Evolutionary conservation across 768 basidiomycete genomes (phyloP), one percentile per base, ranked within the genome.

Genomic region (Amanita phalloides): DNA sequence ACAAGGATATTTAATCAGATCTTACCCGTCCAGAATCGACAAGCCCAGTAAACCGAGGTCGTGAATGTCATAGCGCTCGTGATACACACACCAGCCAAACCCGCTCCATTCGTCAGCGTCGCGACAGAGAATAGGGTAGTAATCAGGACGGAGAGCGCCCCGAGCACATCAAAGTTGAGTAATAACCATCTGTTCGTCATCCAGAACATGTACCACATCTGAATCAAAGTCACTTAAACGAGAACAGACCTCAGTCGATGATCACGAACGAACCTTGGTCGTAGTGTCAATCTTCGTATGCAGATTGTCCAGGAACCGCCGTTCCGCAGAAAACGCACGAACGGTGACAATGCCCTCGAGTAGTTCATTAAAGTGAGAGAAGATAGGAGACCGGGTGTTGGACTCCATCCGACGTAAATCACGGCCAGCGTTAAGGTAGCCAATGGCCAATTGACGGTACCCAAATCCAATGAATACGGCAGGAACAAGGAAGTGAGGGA

Each of bases 331-430:
- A 68, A 95, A 97, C 0, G 93, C 93, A 52, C 93, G 78, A 38
- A 95, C 87, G 4, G 91, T 92, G n/a, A 92, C 87, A 42, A 94
- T 88, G 21, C 91, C 91, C 48, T 92, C 87, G 17, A 95, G 65
- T 8, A 93, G 66, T 60, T 91, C 90, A 10, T 79, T 79, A 56
- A 90, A 92, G 51, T 84, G 86, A 6, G 85, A 84, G 66, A 85
- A 90, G 55, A 90, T 90, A 0, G 90, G 87, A 0, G 86, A 88
- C 10, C 89, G 75, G 1, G 85, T 79, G 58, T 90, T 94, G 1
- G 90, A 89, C 63, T 95, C 93, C 82, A 96, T 90, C 17, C 93
- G 77, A 53, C 90, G 77, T 17, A 95, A 68, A 60, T 93, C 90
- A 42, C 91, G 78, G 0, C 89, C 87, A 0, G 87, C 88, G 58